Percentiles rank a stretch among this genome's conserved stretches.
Evolutionary conservation across 2,329 filamentous ascomycete genomes (phyloP).

Genomic region (Drechslerella dactyloides): DNA sequence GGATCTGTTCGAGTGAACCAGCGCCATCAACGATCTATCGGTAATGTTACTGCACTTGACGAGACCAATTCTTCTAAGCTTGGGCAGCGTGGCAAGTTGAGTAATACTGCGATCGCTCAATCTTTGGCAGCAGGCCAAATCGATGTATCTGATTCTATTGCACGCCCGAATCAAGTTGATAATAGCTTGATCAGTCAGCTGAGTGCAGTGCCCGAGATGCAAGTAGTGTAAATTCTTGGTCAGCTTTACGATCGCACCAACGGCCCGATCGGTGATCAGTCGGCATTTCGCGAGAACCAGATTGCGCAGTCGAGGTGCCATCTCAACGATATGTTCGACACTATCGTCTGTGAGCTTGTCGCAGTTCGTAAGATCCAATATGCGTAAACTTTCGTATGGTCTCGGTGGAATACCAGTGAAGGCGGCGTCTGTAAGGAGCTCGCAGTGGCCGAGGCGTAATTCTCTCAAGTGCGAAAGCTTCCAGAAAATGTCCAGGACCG

Average conservation of each 20-base stretch:
- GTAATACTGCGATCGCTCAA: constrained; percentile 87
- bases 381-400: constrained; percentile 84
- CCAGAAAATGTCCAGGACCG: constrained; percentile 79
- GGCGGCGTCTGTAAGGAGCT: constrained; percentile 81
- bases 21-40: constrained; percentile 81
- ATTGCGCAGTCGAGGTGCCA: constrained; percentile 86
- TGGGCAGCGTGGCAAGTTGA: constrained; percentile 83
- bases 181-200: constrained; percentile 89
- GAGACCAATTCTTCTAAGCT: constrained; percentile 89
- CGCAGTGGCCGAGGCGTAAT: constrained; percentile 83
- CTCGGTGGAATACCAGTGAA: constrained; percentile 75
- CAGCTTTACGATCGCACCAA: constrained; percentile 78
- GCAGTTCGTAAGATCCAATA: constrained; percentile 91
- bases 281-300: constrained; percentile 93
- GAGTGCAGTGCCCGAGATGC: constrained; percentile 88
- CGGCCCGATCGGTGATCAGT: constrained; percentile 86
- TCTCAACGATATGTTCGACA: constrained; percentile 83
- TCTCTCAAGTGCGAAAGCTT: constrained; percentile 86
- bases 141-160: constrained; percentile 95
- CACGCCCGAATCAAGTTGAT: constrained; percentile 81
- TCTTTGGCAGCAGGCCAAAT: constrained; percentile 90
- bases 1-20: constrained; percentile 71
- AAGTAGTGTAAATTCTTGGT: constrained; percentile 98
- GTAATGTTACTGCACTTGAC: constrained; percentile 94
- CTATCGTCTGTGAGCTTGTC: constrained; percentile 81